Conservation (phyloP, 2,329 filamentous ascomycete species). For the Cytospora mali region DNA sequence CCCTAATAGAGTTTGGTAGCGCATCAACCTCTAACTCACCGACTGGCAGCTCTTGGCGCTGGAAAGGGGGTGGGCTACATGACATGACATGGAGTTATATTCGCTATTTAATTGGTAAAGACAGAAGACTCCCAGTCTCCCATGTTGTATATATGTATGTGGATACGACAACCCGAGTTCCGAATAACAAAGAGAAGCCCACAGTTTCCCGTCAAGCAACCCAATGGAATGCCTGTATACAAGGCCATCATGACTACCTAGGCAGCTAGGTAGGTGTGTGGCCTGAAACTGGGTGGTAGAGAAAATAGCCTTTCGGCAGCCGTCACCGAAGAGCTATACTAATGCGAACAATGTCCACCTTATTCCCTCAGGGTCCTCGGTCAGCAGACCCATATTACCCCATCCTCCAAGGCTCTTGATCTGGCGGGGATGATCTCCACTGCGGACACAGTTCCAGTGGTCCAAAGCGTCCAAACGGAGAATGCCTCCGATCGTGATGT, state of each 20-base stretch:
- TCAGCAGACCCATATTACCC: slow-evolving; percentile 12
- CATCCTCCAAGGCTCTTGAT: neutral
- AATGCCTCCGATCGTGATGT: neutral
- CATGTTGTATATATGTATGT: neutral
- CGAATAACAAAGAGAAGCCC: neutral
- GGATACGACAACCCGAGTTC: neutral
- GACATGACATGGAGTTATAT: neutral
- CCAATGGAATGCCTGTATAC: neutral
- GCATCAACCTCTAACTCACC: neutral
- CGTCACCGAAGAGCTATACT: slow-evolving; percentile 22
- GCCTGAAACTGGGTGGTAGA: neutral
- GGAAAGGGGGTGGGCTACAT: neutral
- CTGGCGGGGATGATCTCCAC: neutral
- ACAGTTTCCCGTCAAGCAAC: neutral
- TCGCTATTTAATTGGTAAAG: neutral
- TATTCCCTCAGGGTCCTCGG: slow-evolving; percentile 1
- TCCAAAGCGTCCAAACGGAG: neutral
- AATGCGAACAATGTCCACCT: slow-evolving; percentile 22
- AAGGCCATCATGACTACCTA: neutral
- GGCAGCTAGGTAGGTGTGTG: neutral
- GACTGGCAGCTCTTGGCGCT: neutral
- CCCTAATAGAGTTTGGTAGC: neutral
- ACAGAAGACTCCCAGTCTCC: neutral
- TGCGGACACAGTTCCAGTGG: neutral
- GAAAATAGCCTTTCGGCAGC: slow-evolving; percentile 18